Conservation (phyloP, 2,329 filamentous ascomycete genomes). For the Botrytis aclada region DNA sequence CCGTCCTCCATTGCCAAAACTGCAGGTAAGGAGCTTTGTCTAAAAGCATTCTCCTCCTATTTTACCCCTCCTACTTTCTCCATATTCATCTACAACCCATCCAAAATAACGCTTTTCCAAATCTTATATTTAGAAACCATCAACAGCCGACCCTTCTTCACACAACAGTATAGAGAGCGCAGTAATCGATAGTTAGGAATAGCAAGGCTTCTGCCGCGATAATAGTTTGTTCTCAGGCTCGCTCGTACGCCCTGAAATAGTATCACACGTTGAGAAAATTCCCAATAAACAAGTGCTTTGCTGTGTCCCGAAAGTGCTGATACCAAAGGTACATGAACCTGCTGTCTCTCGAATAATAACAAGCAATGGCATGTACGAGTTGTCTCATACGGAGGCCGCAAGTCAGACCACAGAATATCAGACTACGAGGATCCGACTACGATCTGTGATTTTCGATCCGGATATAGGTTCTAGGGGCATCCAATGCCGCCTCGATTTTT, state of each 20-base stretch:
- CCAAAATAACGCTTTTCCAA: rapidly evolving
- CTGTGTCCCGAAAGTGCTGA: neutral
- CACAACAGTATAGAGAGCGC: neutral
- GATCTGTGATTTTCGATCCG: neutral
- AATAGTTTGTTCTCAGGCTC: neutral
- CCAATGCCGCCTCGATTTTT: neutral
- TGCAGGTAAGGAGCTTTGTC: neutral
- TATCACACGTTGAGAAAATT: neutral
- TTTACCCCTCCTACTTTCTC: neutral
- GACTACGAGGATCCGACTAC: neutral
- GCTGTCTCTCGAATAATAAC: neutral
- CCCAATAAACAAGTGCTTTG: neutral
- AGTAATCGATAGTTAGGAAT: neutral
- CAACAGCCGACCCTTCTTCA: neutral
- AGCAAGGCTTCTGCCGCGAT: neutral
- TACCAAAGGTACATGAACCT: rapidly evolving
- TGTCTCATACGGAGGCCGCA: no score
- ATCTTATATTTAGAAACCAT: neutral
- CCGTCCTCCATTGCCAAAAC: no score
- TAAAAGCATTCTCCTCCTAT: neutral
- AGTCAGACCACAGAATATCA: rapidly evolving
- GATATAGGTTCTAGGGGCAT: rapidly evolving
- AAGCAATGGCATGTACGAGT: neutral
- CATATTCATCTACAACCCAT: no score
- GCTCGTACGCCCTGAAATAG: neutral